Evolutionary conservation across 345 rosid species (phyloP).

Genomic region (Raphanus raphanistrum): DNA sequence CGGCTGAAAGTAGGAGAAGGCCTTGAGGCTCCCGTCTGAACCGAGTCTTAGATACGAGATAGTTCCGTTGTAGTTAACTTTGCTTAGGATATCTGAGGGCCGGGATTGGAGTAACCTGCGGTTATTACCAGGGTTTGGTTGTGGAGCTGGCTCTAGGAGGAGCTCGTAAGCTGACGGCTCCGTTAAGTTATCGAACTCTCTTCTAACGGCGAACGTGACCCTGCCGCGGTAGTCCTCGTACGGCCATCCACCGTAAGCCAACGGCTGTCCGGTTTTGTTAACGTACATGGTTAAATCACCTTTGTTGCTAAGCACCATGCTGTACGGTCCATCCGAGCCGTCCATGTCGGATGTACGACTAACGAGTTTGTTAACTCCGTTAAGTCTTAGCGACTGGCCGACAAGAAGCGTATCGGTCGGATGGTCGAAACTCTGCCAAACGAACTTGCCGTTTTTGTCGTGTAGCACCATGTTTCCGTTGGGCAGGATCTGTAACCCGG

Average conservation of each 20-base stretch:
- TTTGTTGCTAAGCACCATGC: conserved; percentile 50
- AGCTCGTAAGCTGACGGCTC: conserved; percentile 33
- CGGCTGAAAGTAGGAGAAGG: conserved; percentile 43
- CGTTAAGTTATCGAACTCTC: conserved; percentile 9
- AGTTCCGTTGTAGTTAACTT: conserved; percentile 53
- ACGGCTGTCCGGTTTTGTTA: conserved; percentile 42
- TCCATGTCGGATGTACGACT: conserved; percentile 48
- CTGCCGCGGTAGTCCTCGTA: conserved; percentile 29
- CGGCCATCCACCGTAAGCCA: conserved; percentile 32
- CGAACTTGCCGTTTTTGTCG: conserved; percentile 47
- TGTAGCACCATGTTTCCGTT: conserved; percentile 65
- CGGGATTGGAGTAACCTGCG: conserved; percentile 31
- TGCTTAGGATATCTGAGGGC: conserved; percentile 29
- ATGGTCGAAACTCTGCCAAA: conserved; percentile 62
- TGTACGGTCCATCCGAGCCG: conserved; percentile 51
- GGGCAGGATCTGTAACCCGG: conserved; percentile 46
- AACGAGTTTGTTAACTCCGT: conserved; percentile 50
- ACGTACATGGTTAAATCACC: conserved; percentile 41
- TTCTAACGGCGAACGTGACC: conserved; percentile 26
- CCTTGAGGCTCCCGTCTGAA: conserved; percentile 54
- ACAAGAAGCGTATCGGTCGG: conserved; percentile 63
- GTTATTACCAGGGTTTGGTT: neutral
- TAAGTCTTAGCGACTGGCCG: conserved; percentile 47
- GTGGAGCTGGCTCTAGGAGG: conserved; percentile 37
- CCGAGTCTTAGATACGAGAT: conserved; percentile 47